Evolutionary conservation across 2,329 filamentous ascomycete species (phyloP).

Genomic region (Cercospora sesami): DNA sequence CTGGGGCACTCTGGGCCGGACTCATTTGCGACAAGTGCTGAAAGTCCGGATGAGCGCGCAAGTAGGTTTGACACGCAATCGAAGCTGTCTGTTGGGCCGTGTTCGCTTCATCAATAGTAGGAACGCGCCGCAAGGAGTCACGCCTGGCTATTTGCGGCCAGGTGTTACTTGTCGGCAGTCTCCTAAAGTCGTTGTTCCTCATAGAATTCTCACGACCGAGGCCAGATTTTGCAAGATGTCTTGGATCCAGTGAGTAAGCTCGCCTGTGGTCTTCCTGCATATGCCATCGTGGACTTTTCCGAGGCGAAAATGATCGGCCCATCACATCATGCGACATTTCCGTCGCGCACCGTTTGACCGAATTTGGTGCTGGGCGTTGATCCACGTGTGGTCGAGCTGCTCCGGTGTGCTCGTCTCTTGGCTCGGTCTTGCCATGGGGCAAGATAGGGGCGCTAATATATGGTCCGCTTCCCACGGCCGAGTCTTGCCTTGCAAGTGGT

Average conservation of each 20-base stretch:
- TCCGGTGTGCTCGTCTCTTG: neutral
- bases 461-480: neutral
- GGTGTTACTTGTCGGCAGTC: neutral
- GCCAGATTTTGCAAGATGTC: neutral
- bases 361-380: neutral
- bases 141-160: neutral
- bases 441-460: neutral
- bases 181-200: neutral
- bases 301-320: neutral
- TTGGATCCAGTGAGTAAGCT: neutral
- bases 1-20: neutral
- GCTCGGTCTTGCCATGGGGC: neutral
- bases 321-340: neutral
- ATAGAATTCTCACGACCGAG: neutral
- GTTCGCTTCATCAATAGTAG: neutral
- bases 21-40: neutral
- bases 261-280: neutral
- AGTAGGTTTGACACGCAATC: neutral
- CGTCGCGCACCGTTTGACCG: neutral
- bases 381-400: neutral
- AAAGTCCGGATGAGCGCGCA: neutral
- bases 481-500: neutral
- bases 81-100: neutral
- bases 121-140: neutral
- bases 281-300: neutral